phyloP scores from a whole-genome alignment of 1,284 basidiomycete genomes.

The Agaricales sp. region DNA sequence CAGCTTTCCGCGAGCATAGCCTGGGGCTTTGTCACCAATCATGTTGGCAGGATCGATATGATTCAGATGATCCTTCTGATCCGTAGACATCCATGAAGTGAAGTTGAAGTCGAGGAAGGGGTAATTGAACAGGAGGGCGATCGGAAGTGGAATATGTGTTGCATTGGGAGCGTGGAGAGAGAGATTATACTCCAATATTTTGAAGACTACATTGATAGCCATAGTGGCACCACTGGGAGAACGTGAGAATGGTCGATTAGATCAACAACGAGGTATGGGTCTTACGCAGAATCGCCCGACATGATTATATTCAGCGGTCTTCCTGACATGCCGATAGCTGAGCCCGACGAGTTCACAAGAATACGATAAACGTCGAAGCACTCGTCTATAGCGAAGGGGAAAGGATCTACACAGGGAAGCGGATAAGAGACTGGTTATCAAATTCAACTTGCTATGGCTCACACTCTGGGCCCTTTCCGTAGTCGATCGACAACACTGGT shows the following conservation, averaged over 20 bases:
- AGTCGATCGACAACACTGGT: slow-evolving; percentile 84
- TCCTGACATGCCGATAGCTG: slow-evolving; percentile 79
- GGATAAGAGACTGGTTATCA: slow-evolving; percentile 1
- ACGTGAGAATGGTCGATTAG: neutral
- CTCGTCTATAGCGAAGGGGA: slow-evolving; percentile 92
- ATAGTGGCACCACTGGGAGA: slow-evolving; percentile 71
- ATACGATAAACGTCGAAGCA: slow-evolving; percentile 85
- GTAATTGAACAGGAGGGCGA: slow-evolving; percentile 78
- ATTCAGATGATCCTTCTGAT: slow-evolving; percentile 82
- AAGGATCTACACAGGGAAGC: slow-evolving; percentile 62
- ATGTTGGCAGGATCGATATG: slow-evolving; percentile 80
- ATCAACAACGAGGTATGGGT: slow-evolving; percentile 14
- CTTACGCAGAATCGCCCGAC: slow-evolving; percentile 89
- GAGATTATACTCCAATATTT: slow-evolving; percentile 65
- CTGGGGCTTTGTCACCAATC: slow-evolving; percentile 55
- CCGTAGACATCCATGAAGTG: slow-evolving; percentile 88
- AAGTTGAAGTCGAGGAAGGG: slow-evolving; percentile 92
- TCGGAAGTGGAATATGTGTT: slow-evolving; percentile 41
- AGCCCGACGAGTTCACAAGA: slow-evolving; percentile 73
- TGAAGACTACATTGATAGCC: slow-evolving; percentile 74
- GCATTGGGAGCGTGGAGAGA: slow-evolving; percentile 24
- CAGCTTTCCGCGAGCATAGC: slow-evolving; percentile 35
- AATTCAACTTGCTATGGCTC: neutral
- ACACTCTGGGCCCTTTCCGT: slow-evolving; percentile 96
- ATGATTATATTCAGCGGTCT: slow-evolving; percentile 66